These are phyloP conservation scores for Ammopiptanthus mongolicus DNA, from an alignment of 306 rosid species.

Conservation along the genomic window DNA sequence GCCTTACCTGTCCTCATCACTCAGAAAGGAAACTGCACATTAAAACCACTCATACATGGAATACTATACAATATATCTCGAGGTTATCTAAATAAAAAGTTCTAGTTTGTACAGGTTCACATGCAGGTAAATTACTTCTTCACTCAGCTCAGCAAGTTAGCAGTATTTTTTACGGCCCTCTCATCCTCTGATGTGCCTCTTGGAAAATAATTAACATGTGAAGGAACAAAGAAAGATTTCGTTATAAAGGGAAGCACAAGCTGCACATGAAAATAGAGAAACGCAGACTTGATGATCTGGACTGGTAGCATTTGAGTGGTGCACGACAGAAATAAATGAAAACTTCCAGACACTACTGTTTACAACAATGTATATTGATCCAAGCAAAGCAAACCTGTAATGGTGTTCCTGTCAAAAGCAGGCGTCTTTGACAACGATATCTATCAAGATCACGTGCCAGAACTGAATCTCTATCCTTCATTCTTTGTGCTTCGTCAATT, in stretches of 20 bases:
- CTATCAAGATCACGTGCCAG: constrained; percentile 98
- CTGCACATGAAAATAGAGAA: background rate
- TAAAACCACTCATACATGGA: background rate
- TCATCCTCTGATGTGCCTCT: background rate
- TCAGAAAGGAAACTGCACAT: background rate
- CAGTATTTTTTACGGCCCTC: background rate
- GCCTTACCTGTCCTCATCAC: background rate
- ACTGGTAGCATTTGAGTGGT: background rate
- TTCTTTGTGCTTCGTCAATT: constrained; percentile 98
- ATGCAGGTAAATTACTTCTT: constrained; percentile 2
- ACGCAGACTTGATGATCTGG: background rate
- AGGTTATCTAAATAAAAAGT: background rate
- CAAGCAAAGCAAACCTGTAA: constrained; percentile 59
- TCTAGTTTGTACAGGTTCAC: background rate
- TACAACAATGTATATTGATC: background rate
- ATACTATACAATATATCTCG: background rate
- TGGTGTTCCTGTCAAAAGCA: constrained; percentile 99
- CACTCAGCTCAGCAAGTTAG: constrained; percentile 4
- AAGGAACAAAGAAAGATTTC: background rate
- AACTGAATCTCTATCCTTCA: constrained; percentile 98
- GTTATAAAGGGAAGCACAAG: background rate
- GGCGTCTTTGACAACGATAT: constrained; percentile 94
- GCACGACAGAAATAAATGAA: background rate
- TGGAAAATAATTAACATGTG: background rate
- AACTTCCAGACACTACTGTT: background rate